Conservation (phyloP, 1,284 basidiomycete species). For the Mycena sp. region DNA sequence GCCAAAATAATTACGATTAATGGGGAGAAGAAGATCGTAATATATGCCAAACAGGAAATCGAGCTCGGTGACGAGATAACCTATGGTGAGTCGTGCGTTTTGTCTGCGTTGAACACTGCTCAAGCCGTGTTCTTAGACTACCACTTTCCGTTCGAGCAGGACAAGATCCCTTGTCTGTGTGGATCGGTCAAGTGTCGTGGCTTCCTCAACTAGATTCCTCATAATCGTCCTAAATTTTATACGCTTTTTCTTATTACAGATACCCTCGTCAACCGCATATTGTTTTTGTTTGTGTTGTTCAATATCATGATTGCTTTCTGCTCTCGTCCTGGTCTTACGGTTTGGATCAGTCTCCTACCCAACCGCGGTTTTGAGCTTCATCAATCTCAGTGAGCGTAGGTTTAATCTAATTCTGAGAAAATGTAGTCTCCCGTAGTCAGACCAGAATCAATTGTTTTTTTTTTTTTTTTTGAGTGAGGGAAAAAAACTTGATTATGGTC, state of each 20-base stretch:
- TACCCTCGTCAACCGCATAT: conserved; percentile 27
- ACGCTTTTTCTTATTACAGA: conserved; percentile 17
- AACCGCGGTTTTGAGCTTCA: too few relatives aligned
- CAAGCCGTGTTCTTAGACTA: conserved; percentile 66
- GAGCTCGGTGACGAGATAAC: conserved; percentile 96
- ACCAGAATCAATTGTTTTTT: too few relatives aligned
- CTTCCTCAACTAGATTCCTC: conserved; percentile 75
- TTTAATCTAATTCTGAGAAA: too few relatives aligned
- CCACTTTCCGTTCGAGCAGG: conserved; percentile 93
- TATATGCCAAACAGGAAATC: conserved; percentile 96
- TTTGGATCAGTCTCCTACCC: too few relatives aligned
- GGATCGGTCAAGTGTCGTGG: conserved; percentile 89
- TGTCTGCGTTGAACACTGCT: conserved; percentile 10
- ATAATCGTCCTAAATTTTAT: conserved; percentile 26
- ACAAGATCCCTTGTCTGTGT: conserved; percentile 91
- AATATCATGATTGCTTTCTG: conserved; percentile 24
- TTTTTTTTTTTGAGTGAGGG: too few relatives aligned
- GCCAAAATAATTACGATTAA: conserved; percentile 99
- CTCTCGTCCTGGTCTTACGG: too few relatives aligned
- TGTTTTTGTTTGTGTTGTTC: conserved; percentile 16
- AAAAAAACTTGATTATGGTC: too few relatives aligned
- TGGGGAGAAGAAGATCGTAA: conserved; percentile 98
- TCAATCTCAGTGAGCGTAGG: too few relatives aligned
- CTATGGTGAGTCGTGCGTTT: conserved; percentile 68
- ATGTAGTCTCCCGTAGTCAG: too few relatives aligned